Conservation (phyloP, 2,329 filamentous ascomycete genomes). For the Ceratocystis eucalypticola region DNA sequence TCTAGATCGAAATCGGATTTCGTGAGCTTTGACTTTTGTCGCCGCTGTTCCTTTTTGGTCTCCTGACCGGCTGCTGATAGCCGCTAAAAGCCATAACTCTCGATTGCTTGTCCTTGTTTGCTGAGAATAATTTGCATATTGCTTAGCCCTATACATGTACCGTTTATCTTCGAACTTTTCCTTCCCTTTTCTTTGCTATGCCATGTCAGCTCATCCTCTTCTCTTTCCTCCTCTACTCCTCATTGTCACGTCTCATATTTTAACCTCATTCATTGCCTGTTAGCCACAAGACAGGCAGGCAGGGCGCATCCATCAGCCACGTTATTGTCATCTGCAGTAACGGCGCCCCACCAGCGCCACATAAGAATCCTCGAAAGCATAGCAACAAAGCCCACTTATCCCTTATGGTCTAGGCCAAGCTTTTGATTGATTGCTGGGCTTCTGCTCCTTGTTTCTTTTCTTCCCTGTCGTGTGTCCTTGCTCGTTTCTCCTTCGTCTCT, state of each 20-base stretch:
- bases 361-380: neutral
- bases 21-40: neutral
- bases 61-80: neutral
- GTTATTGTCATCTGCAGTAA: neutral
- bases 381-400: neutral
- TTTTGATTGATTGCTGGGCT: constrained; percentile 4
- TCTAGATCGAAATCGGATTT: constrained; percentile 1
- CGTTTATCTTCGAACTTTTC: neutral
- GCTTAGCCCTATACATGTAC: neutral
- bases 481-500: neutral
- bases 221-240: neutral
- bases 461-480: neutral
- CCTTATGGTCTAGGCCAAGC: neutral
- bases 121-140: neutral
- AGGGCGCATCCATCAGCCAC: neutral
- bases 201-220: neutral
- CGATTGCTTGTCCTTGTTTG: neutral
- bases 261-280: neutral
- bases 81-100: neutral
- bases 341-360: neutral
- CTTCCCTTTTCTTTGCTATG: neutral
- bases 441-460: neutral
- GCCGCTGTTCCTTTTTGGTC: neutral
- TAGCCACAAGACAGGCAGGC: neutral
- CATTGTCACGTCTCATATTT: neutral